Conservation (phyloP, 1,284 basidiomycete species). For the Ceratobasidium sp. region DNA sequence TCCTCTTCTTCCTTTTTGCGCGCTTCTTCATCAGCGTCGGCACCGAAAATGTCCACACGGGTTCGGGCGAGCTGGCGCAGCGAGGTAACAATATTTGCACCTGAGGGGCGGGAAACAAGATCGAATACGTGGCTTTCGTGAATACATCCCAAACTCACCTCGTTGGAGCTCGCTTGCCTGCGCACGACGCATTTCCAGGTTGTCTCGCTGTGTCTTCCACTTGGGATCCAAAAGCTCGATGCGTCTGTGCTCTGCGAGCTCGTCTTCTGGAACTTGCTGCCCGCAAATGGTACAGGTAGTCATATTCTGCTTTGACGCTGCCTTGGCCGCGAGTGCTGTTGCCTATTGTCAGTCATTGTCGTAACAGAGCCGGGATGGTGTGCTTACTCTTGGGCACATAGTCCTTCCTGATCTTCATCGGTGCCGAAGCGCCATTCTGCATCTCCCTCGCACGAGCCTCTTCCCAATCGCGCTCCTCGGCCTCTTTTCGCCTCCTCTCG, state of each 20-base stretch:
- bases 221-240: slow-evolving; percentile 97
- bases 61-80: slow-evolving; percentile 90
- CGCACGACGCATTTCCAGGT: slow-evolving; percentile 85
- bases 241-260: slow-evolving; percentile 97
- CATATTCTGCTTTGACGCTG: slow-evolving; percentile 69
- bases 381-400: slow-evolving; percentile 91
- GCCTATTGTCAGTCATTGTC: slow-evolving; percentile 25
- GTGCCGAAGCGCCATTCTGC: slow-evolving; percentile 79
- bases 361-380: slow-evolving; percentile 37
- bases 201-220: slow-evolving; percentile 95
- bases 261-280: slow-evolving; percentile 92
- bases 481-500: slow-evolving; percentile 73
- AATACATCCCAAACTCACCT: slow-evolving; percentile 54
- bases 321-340: slow-evolving; percentile 71
- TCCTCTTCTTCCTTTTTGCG: slow-evolving; percentile 87
- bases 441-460: slow-evolving; percentile 80
- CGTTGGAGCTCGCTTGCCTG: slow-evolving; percentile 89
- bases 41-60: slow-evolving; percentile 95
- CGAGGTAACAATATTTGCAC: slow-evolving; percentile 91
- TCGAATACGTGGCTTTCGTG: background rate
- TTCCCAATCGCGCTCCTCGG: slow-evolving; percentile 79
- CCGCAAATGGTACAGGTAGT: slow-evolving; percentile 94
- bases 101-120: slow-evolving; percentile 44
- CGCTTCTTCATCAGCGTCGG: slow-evolving; percentile 85
- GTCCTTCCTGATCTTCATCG: slow-evolving; percentile 97